These are phyloP conservation scores for Luffa aegyptiaca DNA, from an alignment of 306 rosid species.

Conservation along the genomic window DNA sequence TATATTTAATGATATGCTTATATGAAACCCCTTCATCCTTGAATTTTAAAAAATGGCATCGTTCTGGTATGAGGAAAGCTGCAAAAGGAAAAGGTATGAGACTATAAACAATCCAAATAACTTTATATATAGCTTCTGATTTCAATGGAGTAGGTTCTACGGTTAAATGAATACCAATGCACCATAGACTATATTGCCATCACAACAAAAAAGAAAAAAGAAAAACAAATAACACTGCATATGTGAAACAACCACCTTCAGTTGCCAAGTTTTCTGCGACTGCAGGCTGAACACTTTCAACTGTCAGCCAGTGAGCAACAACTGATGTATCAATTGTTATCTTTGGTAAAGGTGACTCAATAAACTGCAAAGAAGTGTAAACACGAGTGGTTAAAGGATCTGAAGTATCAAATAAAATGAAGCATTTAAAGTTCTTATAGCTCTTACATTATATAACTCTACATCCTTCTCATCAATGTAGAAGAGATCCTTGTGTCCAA, in stretches of 20 bases:
- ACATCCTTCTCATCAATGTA: conserved; percentile 88
- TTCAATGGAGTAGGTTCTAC: not conserved
- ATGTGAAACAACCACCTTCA: conserved; percentile 40
- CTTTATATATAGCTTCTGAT: not conserved
- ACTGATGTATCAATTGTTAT: conserved; percentile 67
- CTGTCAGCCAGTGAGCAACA: conserved; percentile 73
- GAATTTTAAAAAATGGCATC: not conserved
- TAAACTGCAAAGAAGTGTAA: conserved; percentile 35
- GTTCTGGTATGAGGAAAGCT: not conserved
- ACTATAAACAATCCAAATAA: conserved; percentile 14
- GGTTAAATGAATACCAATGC: not conserved
- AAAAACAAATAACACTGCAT: not conserved
- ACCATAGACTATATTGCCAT: not conserved
- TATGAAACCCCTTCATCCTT: not conserved
- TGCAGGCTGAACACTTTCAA: conserved; percentile 93
- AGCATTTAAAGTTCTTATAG: conserved; percentile 10
- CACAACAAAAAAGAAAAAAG: not conserved
- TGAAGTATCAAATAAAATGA: conserved; percentile 8
- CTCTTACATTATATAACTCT: conserved; percentile 78
- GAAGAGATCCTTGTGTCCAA: conserved; percentile 80
- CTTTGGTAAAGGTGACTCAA: conserved; percentile 67
- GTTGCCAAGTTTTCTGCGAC: conserved; percentile 61
- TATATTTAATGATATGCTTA: not conserved
- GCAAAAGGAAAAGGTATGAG: too few relatives aligned
- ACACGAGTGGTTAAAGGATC: not conserved